phyloP scores from a whole-genome alignment of 441 rosid species.

The Gossypium gossypioides region DNA sequence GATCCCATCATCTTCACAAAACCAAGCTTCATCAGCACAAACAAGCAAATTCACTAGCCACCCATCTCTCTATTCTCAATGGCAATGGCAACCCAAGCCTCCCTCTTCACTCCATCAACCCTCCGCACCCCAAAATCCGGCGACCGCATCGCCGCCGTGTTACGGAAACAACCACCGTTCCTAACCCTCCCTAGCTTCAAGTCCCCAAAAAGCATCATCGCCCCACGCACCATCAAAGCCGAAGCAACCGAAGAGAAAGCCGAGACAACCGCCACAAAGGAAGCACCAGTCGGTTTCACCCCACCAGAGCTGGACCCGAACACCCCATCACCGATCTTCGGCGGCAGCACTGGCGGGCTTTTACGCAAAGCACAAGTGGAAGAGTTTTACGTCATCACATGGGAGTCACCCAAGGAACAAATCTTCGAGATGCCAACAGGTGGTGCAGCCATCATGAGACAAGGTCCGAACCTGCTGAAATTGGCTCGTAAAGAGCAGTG shows the following conservation, averaged over 20 bases:
- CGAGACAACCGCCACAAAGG: constrained; percentile 20
- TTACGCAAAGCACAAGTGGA: constrained; percentile 64
- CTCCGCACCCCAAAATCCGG: constrained; percentile 22
- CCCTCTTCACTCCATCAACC: constrained; percentile 27
- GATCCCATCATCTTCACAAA: constrained; percentile 17
- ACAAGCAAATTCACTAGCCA: background rate
- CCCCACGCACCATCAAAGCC: constrained; percentile 27
- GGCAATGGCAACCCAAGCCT: constrained; percentile 38
- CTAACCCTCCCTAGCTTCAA: constrained; percentile 26
- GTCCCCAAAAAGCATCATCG: constrained; percentile 17
- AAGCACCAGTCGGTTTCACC: constrained; percentile 66
- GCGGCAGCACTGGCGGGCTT: constrained; percentile 71
- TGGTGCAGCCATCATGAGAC: constrained; percentile 63
- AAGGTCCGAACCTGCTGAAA: constrained; percentile 70
- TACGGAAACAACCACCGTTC: constrained; percentile 18
- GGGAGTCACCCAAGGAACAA: constrained; percentile 72
- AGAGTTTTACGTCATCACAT: constrained; percentile 73
- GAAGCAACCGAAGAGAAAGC: constrained; percentile 17
- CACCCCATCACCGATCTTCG: constrained; percentile 80
- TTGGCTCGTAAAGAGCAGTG: constrained; percentile 85
- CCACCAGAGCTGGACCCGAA: constrained; percentile 61
- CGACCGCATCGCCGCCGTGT: background rate
- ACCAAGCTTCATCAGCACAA: constrained; percentile 3
- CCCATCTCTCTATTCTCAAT: background rate
- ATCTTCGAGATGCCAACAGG: constrained; percentile 77